phyloP scores from a whole-genome alignment of 1,139 yeast genomes.

The Suhomyces panamericanus region DNA sequence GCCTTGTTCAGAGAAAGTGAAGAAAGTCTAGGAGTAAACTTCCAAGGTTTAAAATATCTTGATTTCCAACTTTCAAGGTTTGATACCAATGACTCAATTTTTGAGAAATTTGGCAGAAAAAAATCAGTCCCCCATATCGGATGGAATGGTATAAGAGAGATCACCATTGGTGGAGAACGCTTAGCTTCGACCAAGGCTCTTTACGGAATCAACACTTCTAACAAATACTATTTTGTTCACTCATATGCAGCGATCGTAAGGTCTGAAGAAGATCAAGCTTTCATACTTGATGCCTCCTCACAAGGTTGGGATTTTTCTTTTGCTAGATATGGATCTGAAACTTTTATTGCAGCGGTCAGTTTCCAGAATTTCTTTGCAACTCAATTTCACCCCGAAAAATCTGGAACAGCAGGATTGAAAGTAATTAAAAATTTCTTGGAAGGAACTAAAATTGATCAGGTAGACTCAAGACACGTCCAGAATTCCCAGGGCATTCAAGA shows the following conservation, averaged over 20 bases:
- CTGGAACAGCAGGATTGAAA: constrained; percentile 84
- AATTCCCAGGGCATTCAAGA: constrained; percentile 34
- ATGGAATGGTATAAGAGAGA: constrained; percentile 61
- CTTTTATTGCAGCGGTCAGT: constrained; percentile 79
- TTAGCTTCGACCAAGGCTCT: constrained; percentile 32
- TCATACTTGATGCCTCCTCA: constrained; percentile 30
- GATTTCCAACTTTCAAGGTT: constrained; percentile 60
- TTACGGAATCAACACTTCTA: constrained; percentile 61
- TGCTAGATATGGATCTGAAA: constrained; percentile 75
- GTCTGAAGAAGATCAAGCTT: constrained; percentile 24
- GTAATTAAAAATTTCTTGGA: constrained; percentile 71
- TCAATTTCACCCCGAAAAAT: constrained; percentile 97
- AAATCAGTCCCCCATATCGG: constrained; percentile 97
- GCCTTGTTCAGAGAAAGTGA: constrained; percentile 72
- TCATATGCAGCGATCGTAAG: constrained; percentile 77
- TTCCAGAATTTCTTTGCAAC: constrained; percentile 85
- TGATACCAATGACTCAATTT: constrained; percentile 42
- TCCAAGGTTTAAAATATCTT: constrained; percentile 56
- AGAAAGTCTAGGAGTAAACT: constrained; percentile 58
- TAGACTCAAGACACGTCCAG: constrained; percentile 22
- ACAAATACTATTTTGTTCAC: constrained; percentile 91
- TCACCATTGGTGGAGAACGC: constrained; percentile 18
- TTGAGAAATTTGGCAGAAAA: constrained; percentile 18
- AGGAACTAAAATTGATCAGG: constrained; percentile 38
- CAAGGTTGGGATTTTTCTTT: constrained; percentile 79